Evolutionary conservation across 768 basidiomycete genomes (phyloP).

Genomic region (Hericium coralloides): DNA sequence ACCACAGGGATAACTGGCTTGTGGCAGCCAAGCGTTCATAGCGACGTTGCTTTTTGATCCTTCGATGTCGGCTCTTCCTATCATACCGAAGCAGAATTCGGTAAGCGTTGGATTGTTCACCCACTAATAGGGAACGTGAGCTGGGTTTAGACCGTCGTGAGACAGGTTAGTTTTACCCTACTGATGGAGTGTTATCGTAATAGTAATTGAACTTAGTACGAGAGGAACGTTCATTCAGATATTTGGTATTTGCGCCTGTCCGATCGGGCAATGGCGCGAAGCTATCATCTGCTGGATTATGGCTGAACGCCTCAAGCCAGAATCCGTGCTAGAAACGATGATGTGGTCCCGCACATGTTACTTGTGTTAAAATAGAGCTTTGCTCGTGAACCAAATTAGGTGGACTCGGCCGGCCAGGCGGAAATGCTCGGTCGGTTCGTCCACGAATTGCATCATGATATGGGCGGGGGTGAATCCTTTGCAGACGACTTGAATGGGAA

Average conservation of each 20-base stretch:
- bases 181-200: slow-evolving; percentile 68
- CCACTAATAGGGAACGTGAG: slow-evolving; percentile 75
- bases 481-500: slow-evolving; percentile 72
- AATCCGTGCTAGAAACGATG: slow-evolving; percentile 71
- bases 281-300: slow-evolving; percentile 80
- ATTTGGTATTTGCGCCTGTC: slow-evolving; percentile 77
- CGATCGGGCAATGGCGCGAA: slow-evolving; percentile 71
- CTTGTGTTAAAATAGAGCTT: slow-evolving; percentile 59
- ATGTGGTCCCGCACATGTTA: slow-evolving; percentile 61
- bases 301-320: slow-evolving; percentile 80
- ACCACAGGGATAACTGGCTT: slow-evolving; percentile 77
- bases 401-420: slow-evolving; percentile 36
- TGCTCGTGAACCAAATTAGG: slow-evolving; percentile 63
- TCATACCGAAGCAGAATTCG: slow-evolving; percentile 75
- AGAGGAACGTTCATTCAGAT: slow-evolving; percentile 79
- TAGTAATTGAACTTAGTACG: slow-evolving; percentile 76
- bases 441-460: slow-evolving; percentile 54
- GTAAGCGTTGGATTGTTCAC: slow-evolving; percentile 78
- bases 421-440: slow-evolving; percentile 47
- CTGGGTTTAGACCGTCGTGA: slow-evolving; percentile 79
- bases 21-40: slow-evolving; percentile 80
- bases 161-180: slow-evolving; percentile 85
- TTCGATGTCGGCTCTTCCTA: slow-evolving; percentile 78
- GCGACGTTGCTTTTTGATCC: slow-evolving; percentile 78
- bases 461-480: slow-evolving; percentile 68